These are phyloP conservation scores for Ganoderma resinaceum DNA, from an alignment of 1,284 basidiomycete genomes.

Conservation along the genomic window DNA sequence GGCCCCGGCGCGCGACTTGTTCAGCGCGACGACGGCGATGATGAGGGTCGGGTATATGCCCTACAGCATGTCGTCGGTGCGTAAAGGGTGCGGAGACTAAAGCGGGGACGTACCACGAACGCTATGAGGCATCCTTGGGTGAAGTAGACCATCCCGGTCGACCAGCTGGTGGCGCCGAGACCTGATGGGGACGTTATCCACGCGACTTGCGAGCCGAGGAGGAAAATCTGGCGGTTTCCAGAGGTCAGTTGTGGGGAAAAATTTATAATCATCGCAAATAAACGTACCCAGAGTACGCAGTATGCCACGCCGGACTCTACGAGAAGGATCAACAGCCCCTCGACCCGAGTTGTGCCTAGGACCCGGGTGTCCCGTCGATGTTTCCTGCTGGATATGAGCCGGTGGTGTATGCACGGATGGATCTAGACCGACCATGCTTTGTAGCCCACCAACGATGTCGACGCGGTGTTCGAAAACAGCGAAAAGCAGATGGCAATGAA, in stretches of 20 bases:
- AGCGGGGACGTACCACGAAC: not conserved
- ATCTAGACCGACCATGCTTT: not conserved
- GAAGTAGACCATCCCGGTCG: not conserved
- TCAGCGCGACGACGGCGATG: not conserved
- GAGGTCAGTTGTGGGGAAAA: too few species aligned
- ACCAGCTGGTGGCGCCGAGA: not conserved
- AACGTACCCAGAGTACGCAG: not conserved
- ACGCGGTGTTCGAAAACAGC: not conserved
- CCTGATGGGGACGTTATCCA: not conserved
- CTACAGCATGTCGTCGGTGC: not conserved
- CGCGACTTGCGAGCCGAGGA: not conserved
- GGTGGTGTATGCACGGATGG: not conserved
- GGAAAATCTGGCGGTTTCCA: not conserved
- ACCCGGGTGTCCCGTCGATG: not conserved
- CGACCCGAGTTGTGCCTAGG: not conserved
- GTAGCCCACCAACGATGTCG: not conserved
- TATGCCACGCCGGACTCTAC: not conserved
- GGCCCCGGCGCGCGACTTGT: not conserved
- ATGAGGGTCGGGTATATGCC: not conserved
- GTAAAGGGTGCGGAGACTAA: not conserved
- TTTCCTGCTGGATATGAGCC: not conserved
- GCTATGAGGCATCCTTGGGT: not conserved
- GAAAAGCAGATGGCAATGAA: not conserved
- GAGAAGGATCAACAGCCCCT: not conserved
- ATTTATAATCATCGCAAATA: too few species aligned